phyloP scores from a whole-genome alignment of 257 asterid species.

The Rhazya stricta region DNA sequence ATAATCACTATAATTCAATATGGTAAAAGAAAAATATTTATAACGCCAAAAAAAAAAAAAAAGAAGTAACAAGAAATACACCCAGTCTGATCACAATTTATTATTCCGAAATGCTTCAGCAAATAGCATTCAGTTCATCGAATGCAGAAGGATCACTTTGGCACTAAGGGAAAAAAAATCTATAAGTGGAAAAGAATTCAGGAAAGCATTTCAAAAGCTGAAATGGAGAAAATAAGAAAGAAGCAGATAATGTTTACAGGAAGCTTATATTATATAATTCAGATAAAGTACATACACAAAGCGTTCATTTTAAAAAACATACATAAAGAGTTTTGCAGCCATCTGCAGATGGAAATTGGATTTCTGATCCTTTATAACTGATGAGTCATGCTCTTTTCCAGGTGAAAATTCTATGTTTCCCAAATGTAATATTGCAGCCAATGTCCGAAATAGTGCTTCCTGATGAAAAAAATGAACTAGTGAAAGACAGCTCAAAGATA shows the following conservation, averaged over 20 bases:
- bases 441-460: slow-evolving; percentile 95
- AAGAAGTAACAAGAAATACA: background rate
- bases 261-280: background rate
- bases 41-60: background rate
- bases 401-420: slow-evolving; percentile 90
- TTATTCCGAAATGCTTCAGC: background rate
- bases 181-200: background rate
- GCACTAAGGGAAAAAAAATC: background rate
- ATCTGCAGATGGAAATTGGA: slow-evolving; percentile 76
- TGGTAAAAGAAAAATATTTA: background rate
- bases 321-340: slow-evolving; percentile 88
- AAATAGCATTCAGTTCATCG: background rate
- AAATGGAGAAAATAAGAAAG: background rate
- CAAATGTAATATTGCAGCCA: slow-evolving; percentile 95
- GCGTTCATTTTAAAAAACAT: no score
- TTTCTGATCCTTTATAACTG: slow-evolving; percentile 63
- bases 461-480: slow-evolving; percentile 25
- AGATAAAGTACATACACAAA: slow-evolving; percentile 55
- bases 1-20: background rate
- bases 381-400: slow-evolving; percentile 95
- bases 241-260: background rate
- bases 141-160: background rate
- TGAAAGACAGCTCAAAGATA: slow-evolving; percentile 13
- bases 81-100: background rate
- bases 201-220: background rate